Base-by-base conservation (phyloP, 192 early-diverging fungal genomes). In the Podila horticola region DNA sequence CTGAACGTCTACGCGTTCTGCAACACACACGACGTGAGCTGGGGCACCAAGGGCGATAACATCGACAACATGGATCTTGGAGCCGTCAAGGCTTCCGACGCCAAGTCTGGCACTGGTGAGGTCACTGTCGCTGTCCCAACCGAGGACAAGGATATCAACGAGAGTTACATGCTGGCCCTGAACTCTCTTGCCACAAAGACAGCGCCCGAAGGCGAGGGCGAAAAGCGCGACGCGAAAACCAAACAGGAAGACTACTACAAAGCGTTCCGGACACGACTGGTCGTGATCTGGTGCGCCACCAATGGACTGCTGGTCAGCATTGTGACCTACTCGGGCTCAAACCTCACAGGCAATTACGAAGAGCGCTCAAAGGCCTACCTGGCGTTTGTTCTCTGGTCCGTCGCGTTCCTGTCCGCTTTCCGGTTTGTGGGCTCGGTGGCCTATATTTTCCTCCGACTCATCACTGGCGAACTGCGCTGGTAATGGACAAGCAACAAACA, bases 31-130 rank as follows among this genome's bases (percentile, higher is more conserved):
- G 85, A 86, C 67, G 85, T 86, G 22, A 82, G 29, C 90, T 98
- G 96, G 97, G 97, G 96, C 63, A 98, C 96, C 45, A 98, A 98
- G 84, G 95, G 96, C 76, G 95, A 95, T 79, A 95, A 90, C 52
- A 84, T 72, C 51, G 74, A 88, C 17, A 84, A 86, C 45, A 89
- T 86, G 58, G 94, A 94, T 69, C 90, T 96, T 17, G 95, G 94
- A 52, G 87, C 89, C 20, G 97, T 93, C 64, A 96, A 93, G 71
- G 12, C 38, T 3, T 82, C 88, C 41, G 84, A 86, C 50, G 91
- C 93, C 58, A 88, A 90, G 79, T 91, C 90, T 70, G 91, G 90
- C 58, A 92, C 92, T n/a, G 89, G 88, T 17, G 86, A 90, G 33
- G 94, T 93, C 0, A 90, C 94, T 60, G 87, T 97, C 34, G 86